Evolutionary conservation across 2,329 filamentous ascomycete species (phyloP).

Genomic region (Cephalotrichum gorgonifer): DNA sequence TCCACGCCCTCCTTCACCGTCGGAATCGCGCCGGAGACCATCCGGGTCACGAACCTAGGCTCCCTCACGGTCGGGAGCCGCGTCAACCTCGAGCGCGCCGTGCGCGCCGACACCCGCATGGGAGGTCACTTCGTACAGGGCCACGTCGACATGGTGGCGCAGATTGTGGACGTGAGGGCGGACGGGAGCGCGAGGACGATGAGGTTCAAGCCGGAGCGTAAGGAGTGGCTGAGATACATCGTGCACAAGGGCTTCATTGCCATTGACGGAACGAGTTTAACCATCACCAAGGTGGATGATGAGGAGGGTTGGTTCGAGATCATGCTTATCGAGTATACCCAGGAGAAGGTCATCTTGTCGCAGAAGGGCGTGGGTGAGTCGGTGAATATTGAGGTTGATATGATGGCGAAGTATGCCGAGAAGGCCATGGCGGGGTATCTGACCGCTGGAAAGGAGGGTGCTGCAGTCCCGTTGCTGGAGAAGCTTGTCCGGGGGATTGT

Average conservation of each 20-base stretch:
- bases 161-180: constrained; percentile 58
- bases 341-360: constrained; percentile 79
- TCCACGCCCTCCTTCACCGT: constrained; percentile 61
- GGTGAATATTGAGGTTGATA: constrained; percentile 90
- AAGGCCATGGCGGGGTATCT: constrained; percentile 84
- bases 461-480: constrained; percentile 49
- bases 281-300: constrained; percentile 79
- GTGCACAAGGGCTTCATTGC: constrained; percentile 96
- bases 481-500: constrained; percentile 68
- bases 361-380: constrained; percentile 68
- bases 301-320: constrained; percentile 79
- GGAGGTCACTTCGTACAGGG: constrained; percentile 97
- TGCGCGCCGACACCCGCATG: constrained; percentile 87
- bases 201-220: constrained; percentile 63
- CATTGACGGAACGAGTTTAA: constrained; percentile 89
- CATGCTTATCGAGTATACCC: constrained; percentile 95
- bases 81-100: constrained; percentile 91
- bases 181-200: constrained; percentile 90
- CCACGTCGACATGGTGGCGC: constrained; percentile 85
- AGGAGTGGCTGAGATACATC: constrained; percentile 68
- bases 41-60: constrained; percentile 92
- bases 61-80: constrained; percentile 50
- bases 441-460: constrained; percentile 38
- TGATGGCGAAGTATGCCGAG: constrained; percentile 75
- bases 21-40: constrained; percentile 88